Evolutionary conservation across 1,284 basidiomycete genomes (phyloP).

Genomic region (Trichosporon asahii): DNA sequence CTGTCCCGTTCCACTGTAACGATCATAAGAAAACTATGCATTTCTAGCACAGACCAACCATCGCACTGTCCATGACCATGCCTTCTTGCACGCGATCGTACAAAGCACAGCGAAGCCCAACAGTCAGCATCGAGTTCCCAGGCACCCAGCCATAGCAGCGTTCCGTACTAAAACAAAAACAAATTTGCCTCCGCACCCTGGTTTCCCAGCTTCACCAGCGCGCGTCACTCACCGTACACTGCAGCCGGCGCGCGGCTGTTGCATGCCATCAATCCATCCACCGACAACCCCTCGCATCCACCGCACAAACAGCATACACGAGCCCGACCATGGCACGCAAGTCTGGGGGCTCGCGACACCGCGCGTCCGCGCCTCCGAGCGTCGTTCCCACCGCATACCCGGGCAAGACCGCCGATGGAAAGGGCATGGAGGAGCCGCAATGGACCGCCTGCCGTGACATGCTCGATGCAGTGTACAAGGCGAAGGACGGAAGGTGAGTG

Average conservation of each 20-base stretch:
- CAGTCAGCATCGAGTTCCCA: not conserved
- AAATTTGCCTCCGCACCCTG: constrained; percentile 10
- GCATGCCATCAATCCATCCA: constrained; percentile 7
- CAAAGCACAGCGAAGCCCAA: not conserved
- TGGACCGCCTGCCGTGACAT: constrained; percentile 46
- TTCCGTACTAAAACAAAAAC: not conserved
- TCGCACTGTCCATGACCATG: no score
- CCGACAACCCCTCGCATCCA: constrained; percentile 7
- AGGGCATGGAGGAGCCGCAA: constrained; percentile 33
- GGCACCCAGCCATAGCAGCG: not conserved
- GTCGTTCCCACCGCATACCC: constrained; percentile 33
- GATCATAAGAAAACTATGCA: constrained; percentile 11
- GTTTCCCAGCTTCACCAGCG: not conserved
- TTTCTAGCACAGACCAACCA: not conserved
- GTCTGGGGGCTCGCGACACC: constrained; percentile 24
- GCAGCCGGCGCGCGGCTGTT: not conserved
- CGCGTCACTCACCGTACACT: not conserved
- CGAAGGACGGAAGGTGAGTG: constrained; percentile 44
- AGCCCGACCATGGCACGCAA: constrained; percentile 24
- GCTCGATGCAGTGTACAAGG: constrained; percentile 40
- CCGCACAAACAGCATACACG: not conserved
- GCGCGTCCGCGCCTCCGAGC: constrained; percentile 18
- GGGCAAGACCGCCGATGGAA: constrained; percentile 28
- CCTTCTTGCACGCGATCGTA: not conserved
- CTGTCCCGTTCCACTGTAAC: constrained; percentile 8